Percentiles rank a stretch among this genome's conserved stretches.
Evolutionary conservation across 2,329 filamentous ascomycete genomes (phyloP).

Genomic region (Fusarium tricinctum): DNA sequence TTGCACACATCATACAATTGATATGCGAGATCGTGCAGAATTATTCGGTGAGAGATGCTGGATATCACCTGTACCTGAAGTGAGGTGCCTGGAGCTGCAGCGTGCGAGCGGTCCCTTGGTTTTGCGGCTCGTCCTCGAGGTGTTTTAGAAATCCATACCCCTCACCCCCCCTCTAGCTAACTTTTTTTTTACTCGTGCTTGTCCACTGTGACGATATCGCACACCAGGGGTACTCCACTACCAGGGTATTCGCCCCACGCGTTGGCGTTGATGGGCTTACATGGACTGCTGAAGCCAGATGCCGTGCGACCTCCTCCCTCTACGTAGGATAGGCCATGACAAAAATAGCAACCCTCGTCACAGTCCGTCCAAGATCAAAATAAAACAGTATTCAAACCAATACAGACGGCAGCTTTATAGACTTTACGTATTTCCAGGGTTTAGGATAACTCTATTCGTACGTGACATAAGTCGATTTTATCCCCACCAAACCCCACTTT

Average conservation of each 20-base stretch:
- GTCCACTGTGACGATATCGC: slow-evolving; percentile 39
- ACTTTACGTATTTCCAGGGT: background rate
- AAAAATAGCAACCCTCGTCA: background rate
- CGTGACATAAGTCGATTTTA: background rate
- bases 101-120: slow-evolving; percentile 13
- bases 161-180: slow-evolving; percentile 24
- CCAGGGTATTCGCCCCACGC: slow-evolving; percentile 26
- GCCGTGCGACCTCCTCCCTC: background rate
- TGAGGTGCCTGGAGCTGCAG: slow-evolving; percentile 16
- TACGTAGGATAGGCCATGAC: background rate
- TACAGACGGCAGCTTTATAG: background rate
- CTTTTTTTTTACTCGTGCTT: slow-evolving; percentile 7
- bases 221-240: slow-evolving; percentile 29
- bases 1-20: slow-evolving; percentile 24
- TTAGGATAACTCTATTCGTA: background rate
- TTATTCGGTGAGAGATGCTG: slow-evolving; percentile 29
- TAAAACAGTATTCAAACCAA: background rate
- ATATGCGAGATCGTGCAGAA: slow-evolving; percentile 34
- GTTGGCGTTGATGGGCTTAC: slow-evolving; percentile 16
- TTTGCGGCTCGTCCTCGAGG: slow-evolving; percentile 10
- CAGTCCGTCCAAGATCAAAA: background rate
- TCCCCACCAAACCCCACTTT: slow-evolving; percentile 33
- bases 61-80: slow-evolving; percentile 20
- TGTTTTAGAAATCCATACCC: slow-evolving; percentile 23
- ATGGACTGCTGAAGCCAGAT: background rate